These are phyloP conservation scores for Lactifluus volemus DNA, from an alignment of 768 basidiomycete genomes.

Conservation along the genomic window DNA sequence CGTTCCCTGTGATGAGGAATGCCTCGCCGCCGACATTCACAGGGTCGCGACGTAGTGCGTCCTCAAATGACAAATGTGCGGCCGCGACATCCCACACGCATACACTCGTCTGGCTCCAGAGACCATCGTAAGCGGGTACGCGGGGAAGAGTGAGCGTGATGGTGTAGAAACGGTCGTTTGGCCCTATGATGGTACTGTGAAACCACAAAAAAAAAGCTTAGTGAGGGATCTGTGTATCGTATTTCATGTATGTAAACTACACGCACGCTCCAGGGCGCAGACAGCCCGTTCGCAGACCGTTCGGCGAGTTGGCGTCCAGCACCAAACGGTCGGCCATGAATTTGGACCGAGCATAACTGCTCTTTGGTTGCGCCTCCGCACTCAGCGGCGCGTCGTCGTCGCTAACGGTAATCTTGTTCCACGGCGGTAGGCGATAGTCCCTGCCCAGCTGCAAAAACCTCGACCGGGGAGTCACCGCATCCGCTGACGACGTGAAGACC, in stretches of 20 bases:
- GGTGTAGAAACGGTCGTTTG: slow-evolving; percentile 28
- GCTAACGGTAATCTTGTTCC: slow-evolving; percentile 26
- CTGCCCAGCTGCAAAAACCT: slow-evolving; percentile 28
- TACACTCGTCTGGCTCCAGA: slow-evolving; percentile 26
- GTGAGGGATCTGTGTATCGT: no score
- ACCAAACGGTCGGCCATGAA: slow-evolving; percentile 45
- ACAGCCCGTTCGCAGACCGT: slow-evolving; percentile 25
- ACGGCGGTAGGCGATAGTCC: slow-evolving; percentile 14
- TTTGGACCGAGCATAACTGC: slow-evolving; percentile 50
- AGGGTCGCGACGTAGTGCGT: slow-evolving; percentile 24
- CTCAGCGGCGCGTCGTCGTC: slow-evolving; percentile 43
- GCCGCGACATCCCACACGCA: slow-evolving; percentile 32
- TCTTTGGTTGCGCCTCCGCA: slow-evolving; percentile 30
- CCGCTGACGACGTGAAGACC: slow-evolving; percentile 41
- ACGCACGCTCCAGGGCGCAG: no score
- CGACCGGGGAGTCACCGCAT: slow-evolving; percentile 36
- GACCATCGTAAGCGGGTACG: slow-evolving; percentile 27
- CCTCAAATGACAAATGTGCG: slow-evolving; percentile 25
- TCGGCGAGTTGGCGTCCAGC: slow-evolving; percentile 40
- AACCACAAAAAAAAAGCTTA: no score
- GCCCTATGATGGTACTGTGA: neutral
- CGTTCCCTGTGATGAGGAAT: slow-evolving; percentile 30
- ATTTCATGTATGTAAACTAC: no score
- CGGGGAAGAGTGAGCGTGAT: slow-evolving; percentile 28
- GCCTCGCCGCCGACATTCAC: slow-evolving; percentile 26